Base-by-base conservation (phyloP, 768 basidiomycete genomes). In the Russula sp. region DNA sequence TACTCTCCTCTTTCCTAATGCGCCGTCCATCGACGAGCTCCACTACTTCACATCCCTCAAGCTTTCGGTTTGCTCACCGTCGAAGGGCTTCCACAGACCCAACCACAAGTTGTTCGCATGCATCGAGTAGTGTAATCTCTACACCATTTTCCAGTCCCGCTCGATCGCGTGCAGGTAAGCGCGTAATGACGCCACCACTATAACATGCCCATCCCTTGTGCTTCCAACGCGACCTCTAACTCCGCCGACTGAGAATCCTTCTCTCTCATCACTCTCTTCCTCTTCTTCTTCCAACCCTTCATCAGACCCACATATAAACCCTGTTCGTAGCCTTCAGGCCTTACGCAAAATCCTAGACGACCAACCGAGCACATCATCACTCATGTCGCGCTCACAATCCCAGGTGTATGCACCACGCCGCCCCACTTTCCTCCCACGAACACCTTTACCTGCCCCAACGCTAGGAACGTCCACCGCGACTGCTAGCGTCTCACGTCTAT, bases 401-500 rank as follows among this genome's bases (percentile, higher is more conserved):
- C 71, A 72, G 10, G 69, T 63, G 1, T 73, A 74, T n/a, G 77
- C 79, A 62, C 68, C 79, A 71, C 78, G 64, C 11, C 71, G 73
- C 18, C 61, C 79, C 60, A 32, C 73, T n/a, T 67, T 70, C 73
- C 62, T 80, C 72, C 75, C 75, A 4, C 80, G 83, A 3, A 85
- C 88, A 1, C 77, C 79, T 11, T 83, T 84, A 11, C 68, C 65
- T n/a, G 71, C 74, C 1, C 77, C 87, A 7, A 75, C 79, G 26
- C 78, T 82, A 5, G 79, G 82, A n/a, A 87, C 87, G 5, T 89
- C 87, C 4, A 88, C 78, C 5, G 86, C 90, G 1, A 92, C 90
- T 2, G 90, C 90, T 1, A 88, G 86, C 32, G 79, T 92, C 54
- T 90, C 89, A 26, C 80, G 87, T n/a, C 80, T 92, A 16, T 88